phyloP scores from a whole-genome alignment of 1,284 basidiomycete genomes.

The Pholiota adiposa region DNA sequence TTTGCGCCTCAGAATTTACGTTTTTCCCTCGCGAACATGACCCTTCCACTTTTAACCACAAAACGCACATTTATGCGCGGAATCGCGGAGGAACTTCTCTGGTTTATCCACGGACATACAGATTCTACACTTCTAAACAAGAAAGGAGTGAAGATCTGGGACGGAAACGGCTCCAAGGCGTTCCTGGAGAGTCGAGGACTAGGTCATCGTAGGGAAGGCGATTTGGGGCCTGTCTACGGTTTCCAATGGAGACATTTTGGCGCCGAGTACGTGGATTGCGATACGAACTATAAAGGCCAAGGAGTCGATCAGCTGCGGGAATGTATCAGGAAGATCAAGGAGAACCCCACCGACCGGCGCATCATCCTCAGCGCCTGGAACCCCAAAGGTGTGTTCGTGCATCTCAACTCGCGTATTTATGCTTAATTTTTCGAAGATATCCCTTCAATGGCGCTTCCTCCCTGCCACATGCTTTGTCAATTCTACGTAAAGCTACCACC shows the following conservation, averaged over 20 bases:
- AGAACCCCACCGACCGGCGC: constrained; percentile 93
- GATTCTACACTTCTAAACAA: constrained; percentile 79
- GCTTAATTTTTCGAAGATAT: constrained; percentile 63
- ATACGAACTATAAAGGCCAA: constrained; percentile 83
- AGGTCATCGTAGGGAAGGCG: constrained; percentile 85
- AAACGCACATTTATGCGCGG: constrained; percentile 94
- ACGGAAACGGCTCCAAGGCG: constrained; percentile 90
- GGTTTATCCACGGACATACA: constrained; percentile 91
- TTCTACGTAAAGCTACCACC: constrained; percentile 93
- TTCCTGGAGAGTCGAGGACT: constrained; percentile 89
- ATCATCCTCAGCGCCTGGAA: constrained; percentile 99
- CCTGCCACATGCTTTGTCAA: constrained; percentile 98
- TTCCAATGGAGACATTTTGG: constrained; percentile 99
- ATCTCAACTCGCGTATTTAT: background rate
- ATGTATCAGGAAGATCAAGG: constrained; percentile 90
- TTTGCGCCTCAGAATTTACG: constrained; percentile 90
- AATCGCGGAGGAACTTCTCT: constrained; percentile 93
- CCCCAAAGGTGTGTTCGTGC: constrained; percentile 75
- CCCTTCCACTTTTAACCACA: constrained; percentile 91
- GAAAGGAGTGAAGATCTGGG: constrained; percentile 97
- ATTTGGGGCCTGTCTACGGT: constrained; percentile 96
- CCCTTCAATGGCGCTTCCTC: constrained; percentile 92
- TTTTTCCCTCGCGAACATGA: constrained; percentile 78
- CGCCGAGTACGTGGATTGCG: constrained; percentile 84
- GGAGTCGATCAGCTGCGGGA: constrained; percentile 94